phyloP scores from a whole-genome alignment of 2,329 filamentous ascomycete species.

The Ceratocystis ficicola region DNA sequence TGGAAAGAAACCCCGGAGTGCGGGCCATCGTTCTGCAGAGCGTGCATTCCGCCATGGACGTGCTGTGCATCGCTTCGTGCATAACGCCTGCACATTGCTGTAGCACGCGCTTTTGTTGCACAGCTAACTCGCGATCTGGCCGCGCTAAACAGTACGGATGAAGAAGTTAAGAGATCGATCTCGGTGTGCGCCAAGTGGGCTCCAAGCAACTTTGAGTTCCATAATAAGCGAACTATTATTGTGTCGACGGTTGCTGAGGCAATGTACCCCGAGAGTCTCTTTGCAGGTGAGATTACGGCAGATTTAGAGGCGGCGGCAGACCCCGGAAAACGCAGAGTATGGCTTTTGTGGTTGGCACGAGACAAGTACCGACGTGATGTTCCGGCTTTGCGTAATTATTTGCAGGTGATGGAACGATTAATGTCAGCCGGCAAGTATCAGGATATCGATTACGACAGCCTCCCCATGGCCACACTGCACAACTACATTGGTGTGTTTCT shows the following conservation, averaged over 20 bases:
- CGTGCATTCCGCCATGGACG: constrained; percentile 32
- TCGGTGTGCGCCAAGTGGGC: constrained; percentile 51
- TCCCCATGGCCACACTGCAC: neutral
- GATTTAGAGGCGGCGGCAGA: constrained; percentile 25
- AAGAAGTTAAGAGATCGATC: constrained; percentile 34
- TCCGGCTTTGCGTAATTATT: constrained; percentile 41
- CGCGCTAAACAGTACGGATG: constrained; percentile 32
- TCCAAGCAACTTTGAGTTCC: constrained; percentile 41
- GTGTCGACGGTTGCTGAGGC: constrained; percentile 46
- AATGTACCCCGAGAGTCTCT: constrained; percentile 32
- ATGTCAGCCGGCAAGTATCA: constrained; percentile 36
- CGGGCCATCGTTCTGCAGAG: neutral
- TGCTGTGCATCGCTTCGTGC: constrained; percentile 33
- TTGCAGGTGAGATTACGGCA: constrained; percentile 28
- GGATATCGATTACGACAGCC: constrained; percentile 44
- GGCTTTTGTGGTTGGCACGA: constrained; percentile 43
- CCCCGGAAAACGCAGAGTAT: constrained; percentile 27
- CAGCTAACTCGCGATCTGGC: constrained; percentile 40
- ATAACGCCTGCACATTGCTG: constrained; percentile 38
- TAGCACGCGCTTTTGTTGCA: constrained; percentile 45
- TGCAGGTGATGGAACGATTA: constrained; percentile 42
- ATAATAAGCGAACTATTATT: constrained; percentile 47
- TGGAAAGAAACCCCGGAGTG: neutral
- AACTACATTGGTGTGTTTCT: constrained; percentile 32
- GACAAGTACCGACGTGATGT: constrained; percentile 42